Evolutionary conservation across 495 filamentous ascomycete species (phyloP), one percentile per base, ranked within the genome.

Genomic region (Penicilliopsis zonata): DNA sequence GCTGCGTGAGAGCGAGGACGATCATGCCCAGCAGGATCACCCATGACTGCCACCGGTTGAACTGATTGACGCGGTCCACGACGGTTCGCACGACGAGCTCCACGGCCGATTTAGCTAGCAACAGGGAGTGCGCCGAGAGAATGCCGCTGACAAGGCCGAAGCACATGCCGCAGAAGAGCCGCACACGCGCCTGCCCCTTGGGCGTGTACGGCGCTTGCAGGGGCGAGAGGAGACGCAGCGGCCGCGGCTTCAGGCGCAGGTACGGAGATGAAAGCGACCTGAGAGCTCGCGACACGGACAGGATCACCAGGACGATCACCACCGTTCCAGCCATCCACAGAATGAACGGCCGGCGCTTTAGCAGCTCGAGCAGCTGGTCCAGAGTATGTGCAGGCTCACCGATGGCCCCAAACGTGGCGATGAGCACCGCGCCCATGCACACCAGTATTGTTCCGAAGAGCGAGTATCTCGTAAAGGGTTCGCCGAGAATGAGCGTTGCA

Each of bases 21-120:
- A 94, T 67, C 26, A 99, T 78, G 10, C 72, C 81, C 13, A 95
- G 50, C 9, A 99, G 69, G 27, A 96, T 86, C 47, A 82, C 72
- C 92, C 92, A 99, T 2, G 90, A 94, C 47, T 95, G 82, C 83
- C 86, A 99, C 37, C 84, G 80, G 31, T 86, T 82, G 61, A 99
- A 99, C 59, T 99, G 84, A 49, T 99, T 99, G 38, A 75, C 62
- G 40, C 77, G 67, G 52, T 94, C 86, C 12, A 85, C 70, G 19
- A 95, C 71, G 2, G 92, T 96, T 39, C 85, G 78, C 31, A 99
- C 82, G n/a, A 99, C 70, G 18, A 99, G 68, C 62, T 96, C 90
- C 28, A 96, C 90, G 9, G 92, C 87, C 13, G 86, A 93, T 55
- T 99, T 99, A 28, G 90, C 90, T 36, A 99, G 74, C 25, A 99